Conservation (phyloP, 441 rosid species). For the Cnidoscolus chayamansa region DNA sequence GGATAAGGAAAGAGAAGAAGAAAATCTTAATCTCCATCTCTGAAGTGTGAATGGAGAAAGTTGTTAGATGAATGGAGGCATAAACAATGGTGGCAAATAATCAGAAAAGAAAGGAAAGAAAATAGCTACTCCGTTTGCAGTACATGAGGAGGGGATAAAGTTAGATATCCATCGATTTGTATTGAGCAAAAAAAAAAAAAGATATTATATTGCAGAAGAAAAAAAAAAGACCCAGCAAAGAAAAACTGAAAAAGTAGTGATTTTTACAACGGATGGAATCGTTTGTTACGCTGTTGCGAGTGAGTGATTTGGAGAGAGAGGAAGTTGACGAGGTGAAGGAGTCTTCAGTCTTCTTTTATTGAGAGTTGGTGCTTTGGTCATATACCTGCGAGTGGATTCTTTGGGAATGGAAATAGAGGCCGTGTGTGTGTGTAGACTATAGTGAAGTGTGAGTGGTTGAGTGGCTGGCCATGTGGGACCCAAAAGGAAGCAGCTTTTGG, state of each 20-base stretch:
- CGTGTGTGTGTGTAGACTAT: background rate
- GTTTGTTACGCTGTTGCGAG: slow-evolving; percentile 11
- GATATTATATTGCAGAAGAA: background rate
- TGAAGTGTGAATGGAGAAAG: slow-evolving; percentile 9
- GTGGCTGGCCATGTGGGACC: background rate
- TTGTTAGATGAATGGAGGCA: slow-evolving; percentile 23
- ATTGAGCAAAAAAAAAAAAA: background rate
- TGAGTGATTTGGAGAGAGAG: background rate
- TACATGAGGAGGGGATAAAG: background rate
- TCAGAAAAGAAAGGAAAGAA: slow-evolving; percentile 1
- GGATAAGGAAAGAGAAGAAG: slow-evolving; percentile 28
- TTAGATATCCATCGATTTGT: background rate
- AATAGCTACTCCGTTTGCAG: background rate
- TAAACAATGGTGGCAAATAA: slow-evolving; percentile 3
- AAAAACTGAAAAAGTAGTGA: background rate
- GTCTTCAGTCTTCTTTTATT: background rate
- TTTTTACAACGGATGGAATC: background rate
- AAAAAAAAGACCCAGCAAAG: background rate
- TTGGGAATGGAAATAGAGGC: background rate
- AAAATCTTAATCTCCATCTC: slow-evolving; percentile 46
- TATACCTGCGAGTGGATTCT: background rate
- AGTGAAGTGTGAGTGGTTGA: background rate
- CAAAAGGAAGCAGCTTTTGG: background rate
- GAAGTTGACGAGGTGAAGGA: background rate
- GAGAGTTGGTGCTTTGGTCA: background rate